Conservation (phyloP, 768 basidiomycete species). For the Strobilomyces echinocephalus region DNA sequence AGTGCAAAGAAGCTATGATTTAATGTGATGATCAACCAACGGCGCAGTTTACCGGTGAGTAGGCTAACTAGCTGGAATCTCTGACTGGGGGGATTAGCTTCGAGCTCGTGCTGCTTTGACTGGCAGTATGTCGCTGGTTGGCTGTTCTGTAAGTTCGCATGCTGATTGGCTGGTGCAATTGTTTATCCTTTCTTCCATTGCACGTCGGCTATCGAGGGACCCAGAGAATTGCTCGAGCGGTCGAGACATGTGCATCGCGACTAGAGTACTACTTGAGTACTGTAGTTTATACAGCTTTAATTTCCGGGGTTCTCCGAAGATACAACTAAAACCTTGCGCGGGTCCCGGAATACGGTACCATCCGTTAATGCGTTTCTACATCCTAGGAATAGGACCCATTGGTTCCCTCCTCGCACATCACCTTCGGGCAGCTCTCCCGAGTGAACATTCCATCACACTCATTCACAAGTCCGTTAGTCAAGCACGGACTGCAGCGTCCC, state of each 20-base stretch:
- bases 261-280: no score
- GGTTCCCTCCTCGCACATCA: slow-evolving; percentile 80
- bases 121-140: neutral
- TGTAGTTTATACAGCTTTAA: no score
- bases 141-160: neutral
- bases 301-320: no score
- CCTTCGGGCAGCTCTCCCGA: slow-evolving; percentile 57
- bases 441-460: slow-evolving; percentile 55
- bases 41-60: slow-evolving; percentile 6
- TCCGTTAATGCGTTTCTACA: slow-evolving; percentile 55
- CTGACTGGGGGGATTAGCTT: neutral
- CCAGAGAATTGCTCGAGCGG: no score
- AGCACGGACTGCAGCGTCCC: slow-evolving; percentile 31
- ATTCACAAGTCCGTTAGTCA: slow-evolving; percentile 54
- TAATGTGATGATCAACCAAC: neutral
- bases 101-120: neutral
- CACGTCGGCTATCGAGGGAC: no score
- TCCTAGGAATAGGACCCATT: slow-evolving; percentile 78
- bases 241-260: no score
- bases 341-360: neutral
- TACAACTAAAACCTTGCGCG: no score
- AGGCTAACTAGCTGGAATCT: neutral
- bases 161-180: no score
- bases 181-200: no score
- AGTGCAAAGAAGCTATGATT: neutral